Percentiles rank a stretch among this genome's conserved stretches.
Evolutionary conservation across 306 rosid genomes (phyloP).

Genomic region (Alnus rubra): DNA sequence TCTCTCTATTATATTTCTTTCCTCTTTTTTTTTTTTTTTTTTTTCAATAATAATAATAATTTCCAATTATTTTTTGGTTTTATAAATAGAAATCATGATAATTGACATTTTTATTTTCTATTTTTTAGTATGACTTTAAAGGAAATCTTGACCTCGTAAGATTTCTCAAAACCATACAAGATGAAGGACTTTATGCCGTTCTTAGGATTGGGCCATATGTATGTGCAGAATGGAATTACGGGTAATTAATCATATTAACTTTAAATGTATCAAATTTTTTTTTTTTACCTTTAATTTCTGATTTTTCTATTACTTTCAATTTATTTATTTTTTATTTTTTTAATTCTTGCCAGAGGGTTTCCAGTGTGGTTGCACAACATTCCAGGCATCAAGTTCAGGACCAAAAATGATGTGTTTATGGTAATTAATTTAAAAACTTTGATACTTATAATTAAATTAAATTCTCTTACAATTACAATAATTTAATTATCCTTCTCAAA

Average conservation of each 20-base stretch:
- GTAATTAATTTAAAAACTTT: constrained; percentile 6
- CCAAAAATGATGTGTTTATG: constrained; percentile 28
- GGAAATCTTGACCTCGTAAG: constrained; percentile 30
- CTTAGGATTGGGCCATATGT: constrained; percentile 60
- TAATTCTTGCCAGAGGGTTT: constrained; percentile 33
- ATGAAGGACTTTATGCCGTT: constrained; percentile 28
- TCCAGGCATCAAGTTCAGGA: constrained; percentile 37
- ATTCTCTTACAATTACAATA: background rate
- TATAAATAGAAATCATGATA: background rate
- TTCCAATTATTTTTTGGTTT: background rate
- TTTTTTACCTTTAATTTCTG: background rate
- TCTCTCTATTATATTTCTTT: no score
- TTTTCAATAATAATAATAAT: no score
- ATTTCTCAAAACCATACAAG: constrained; percentile 36
- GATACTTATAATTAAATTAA: background rate
- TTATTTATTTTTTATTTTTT: background rate
- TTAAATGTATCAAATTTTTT: background rate
- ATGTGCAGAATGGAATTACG: constrained; percentile 57
- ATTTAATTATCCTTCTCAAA: background rate
- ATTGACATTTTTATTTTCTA: background rate
- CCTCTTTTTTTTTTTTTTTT: background rate
- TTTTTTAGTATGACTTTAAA: constrained; percentile 42
- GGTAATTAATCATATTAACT: constrained; percentile 22
- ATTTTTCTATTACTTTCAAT: background rate
- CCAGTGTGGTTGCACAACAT: constrained; percentile 56